A percentile compares a stretch with the other conserved stretches of the same genome.
phyloP scores from a whole-genome alignment of 768 basidiomycete species.

The Omphalotus guepiniiformis region DNA sequence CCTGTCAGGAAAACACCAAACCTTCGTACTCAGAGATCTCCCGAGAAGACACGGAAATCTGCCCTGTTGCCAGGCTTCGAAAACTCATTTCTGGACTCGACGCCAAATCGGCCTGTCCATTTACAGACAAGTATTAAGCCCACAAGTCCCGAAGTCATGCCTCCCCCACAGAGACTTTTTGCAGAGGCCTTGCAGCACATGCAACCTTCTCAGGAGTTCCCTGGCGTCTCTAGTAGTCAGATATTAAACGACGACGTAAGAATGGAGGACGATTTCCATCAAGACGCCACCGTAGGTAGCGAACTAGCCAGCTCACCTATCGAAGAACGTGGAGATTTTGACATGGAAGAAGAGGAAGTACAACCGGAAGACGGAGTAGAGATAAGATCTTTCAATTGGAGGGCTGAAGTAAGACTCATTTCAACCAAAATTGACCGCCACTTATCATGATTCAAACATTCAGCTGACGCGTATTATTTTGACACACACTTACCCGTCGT shows the following conservation, averaged over 20 bases:
- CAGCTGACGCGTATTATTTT: conserved; percentile 62
- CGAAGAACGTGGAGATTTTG: conserved; percentile 30
- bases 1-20: conserved; percentile 7
- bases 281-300: neutral
- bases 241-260: neutral
- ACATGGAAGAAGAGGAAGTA: conserved; percentile 25
- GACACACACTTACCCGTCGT: conserved; percentile 43
- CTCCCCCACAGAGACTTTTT: conserved; percentile 2
- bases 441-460: neutral
- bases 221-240: conserved; percentile 4
- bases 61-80: conserved; percentile 48
- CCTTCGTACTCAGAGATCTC: conserved; percentile 24
- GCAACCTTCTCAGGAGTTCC: neutral
- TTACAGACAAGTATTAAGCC: conserved; percentile 15
- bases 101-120: conserved; percentile 28
- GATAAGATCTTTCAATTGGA: conserved; percentile 46
- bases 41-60: conserved; percentile 28
- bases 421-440: neutral
- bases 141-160: conserved; percentile 3
- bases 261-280: conserved; percentile 4
- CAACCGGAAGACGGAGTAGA: conserved; percentile 28
- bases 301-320: neutral
- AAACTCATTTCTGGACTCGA: conserved; percentile 45
- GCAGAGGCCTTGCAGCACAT: neutral
- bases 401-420: conserved; percentile 43